Evolutionary conservation across 2,329 filamentous ascomycete species (phyloP), one percentile per base, ranked within the genome.

Genomic region (Daldinia sp.): DNA sequence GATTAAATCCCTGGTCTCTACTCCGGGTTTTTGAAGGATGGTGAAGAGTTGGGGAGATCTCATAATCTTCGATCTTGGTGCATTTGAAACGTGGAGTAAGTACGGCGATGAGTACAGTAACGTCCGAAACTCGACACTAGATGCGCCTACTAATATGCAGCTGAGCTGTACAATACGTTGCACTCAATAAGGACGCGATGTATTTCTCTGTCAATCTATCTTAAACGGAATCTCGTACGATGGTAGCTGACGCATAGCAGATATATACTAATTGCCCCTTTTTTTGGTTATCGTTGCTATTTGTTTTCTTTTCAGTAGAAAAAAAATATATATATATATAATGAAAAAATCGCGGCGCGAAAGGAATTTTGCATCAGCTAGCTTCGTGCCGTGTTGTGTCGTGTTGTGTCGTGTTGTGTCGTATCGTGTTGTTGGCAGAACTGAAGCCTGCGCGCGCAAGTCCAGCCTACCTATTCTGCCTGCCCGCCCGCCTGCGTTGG

Each of bases 311-410:
- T 8, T 52, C 9, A n/a, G n/a, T n/a, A n/a, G n/a, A n/a, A n/a
- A n/a, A n/a, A n/a, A n/a, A n/a, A n/a, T n/a, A n/a, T n/a, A n/a
- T n/a, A n/a, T n/a, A n/a, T n/a, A n/a, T n/a, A n/a, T n/a, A n/a
- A n/a, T n/a, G 10, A 17, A 3, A 19, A 49, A 39, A 27, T 29
- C 25, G 5, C 34, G 50, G 50, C 15, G 43, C 2, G 4, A 53
- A n/a, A 41, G 35, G 50, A 39, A 48, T 62, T 61, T 62, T 35
- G 50, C 43, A 59, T 56, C 51, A 49, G 37, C 43, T 15, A 54
- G 59, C 57, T 60, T 66, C 59, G 63, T 63, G 56, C 60, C 21
- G n/a, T 35, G 34, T 35, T 15, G 2, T 17, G 34, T 35, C n/a
- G 5, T n/a, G n/a, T n/a, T 27, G 17, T 59, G 56, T 63, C 21